These are phyloP conservation scores for Cladophialophora carrionii DNA, from an alignment of 2,329 filamentous ascomycete genomes.

Conservation along the genomic window DNA sequence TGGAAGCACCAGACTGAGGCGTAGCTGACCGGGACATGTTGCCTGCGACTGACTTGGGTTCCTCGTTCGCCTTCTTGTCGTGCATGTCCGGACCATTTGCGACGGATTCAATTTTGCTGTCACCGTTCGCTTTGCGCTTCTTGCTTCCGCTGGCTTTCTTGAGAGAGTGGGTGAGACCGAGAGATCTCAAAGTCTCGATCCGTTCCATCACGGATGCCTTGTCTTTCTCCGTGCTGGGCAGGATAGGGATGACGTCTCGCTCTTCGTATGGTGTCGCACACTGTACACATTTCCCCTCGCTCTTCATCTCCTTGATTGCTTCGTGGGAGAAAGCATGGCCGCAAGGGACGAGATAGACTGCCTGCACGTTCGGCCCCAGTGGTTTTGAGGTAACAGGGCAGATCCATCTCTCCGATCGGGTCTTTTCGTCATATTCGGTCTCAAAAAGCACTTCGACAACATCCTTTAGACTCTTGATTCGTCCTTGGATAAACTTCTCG, in stretches of 20 bases:
- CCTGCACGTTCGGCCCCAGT: conserved; percentile 75
- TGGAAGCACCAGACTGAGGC: conserved; percentile 41
- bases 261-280: conserved; percentile 77
- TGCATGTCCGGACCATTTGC: conserved; percentile 1
- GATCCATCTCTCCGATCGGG: conserved; percentile 61
- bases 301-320: conserved; percentile 77
- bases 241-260: conserved; percentile 75
- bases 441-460: conserved; percentile 84
- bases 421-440: conserved; percentile 48
- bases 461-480: conserved; percentile 79
- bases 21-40: conserved; percentile 19
- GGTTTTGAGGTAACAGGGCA: conserved; percentile 89
- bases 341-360: conserved; percentile 90
- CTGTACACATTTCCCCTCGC: conserved; percentile 61
- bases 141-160: conserved; percentile 73
- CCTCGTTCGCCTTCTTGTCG: conserved; percentile 19
- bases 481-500: conserved; percentile 62
- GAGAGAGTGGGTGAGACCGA: conserved; percentile 79
- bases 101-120: conserved; percentile 35
- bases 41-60: conserved; percentile 15
- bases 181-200: conserved; percentile 68
- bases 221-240: conserved; percentile 72
- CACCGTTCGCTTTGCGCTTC: conserved; percentile 75
- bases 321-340: conserved; percentile 91
- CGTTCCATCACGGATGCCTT: conserved; percentile 68